Percentiles rank a stretch among this genome's conserved stretches.
Evolutionary conservation across 2,329 filamentous ascomycete species (phyloP).

Genomic region (Pseudogymnoascus sp.): DNA sequence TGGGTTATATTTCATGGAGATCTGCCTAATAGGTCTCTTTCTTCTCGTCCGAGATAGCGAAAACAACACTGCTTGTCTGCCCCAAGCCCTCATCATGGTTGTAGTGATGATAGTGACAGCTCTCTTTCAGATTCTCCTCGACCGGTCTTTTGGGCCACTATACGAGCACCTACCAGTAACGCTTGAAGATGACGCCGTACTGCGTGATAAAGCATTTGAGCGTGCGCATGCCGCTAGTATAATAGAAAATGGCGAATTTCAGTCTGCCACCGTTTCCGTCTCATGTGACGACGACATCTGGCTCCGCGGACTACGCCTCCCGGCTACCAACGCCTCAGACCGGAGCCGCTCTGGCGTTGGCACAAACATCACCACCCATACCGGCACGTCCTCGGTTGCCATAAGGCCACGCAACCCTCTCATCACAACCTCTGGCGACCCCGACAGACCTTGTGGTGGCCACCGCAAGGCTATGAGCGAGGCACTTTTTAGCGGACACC

Average conservation of each 20-base stretch:
- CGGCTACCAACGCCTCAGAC: no score
- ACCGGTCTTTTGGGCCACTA: constrained; percentile 75
- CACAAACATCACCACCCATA: no score
- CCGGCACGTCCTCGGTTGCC: no score
- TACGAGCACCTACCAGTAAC: constrained; percentile 89
- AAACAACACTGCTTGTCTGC: constrained; percentile 50
- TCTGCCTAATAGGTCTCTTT: constrained; percentile 83
- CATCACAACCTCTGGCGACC: constrained; percentile 40
- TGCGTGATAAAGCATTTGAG: constrained; percentile 85
- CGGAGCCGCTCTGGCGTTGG: no score
- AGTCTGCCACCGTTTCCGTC: constrained; percentile 17
- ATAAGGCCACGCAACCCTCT: constrained; percentile 26
- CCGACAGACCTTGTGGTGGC: constrained; percentile 31
- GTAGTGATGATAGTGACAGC: constrained; percentile 62
- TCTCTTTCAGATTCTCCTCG: constrained; percentile 73
- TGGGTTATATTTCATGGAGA: constrained; percentile 88
- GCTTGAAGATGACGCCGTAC: constrained; percentile 86
- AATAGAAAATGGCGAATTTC: constrained; percentile 50
- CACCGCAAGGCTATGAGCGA: constrained; percentile 63
- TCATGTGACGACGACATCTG: no score
- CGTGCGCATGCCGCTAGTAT: constrained; percentile 66
- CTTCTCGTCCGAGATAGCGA: constrained; percentile 62
- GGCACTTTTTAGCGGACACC: constrained; percentile 76
- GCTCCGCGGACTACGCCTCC: no score
- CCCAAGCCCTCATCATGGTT: constrained; percentile 81